Percentiles rank a stretch among this genome's conserved stretches.
Conservation (phyloP, 345 rosid genomes). For the Microthlaspi erraticum region DNA sequence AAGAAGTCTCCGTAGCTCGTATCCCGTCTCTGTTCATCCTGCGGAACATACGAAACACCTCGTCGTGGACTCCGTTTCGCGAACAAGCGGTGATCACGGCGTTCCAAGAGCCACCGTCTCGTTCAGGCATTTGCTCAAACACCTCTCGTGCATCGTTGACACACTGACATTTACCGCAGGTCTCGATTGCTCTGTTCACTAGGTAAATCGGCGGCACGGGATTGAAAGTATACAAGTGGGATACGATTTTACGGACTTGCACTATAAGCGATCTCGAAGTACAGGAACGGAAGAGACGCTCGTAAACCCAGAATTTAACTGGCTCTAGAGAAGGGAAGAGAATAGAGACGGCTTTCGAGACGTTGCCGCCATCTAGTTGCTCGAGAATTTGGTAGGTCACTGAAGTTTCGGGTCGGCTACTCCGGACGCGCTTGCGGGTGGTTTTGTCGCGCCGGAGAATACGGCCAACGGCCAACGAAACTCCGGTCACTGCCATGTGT, state of each 20-base stretch:
- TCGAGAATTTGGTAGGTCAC: slow-evolving; percentile 45
- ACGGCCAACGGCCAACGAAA: slow-evolving; percentile 28
- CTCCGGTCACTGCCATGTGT: slow-evolving; percentile 32
- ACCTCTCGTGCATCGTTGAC: slow-evolving; percentile 63
- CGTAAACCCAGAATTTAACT: slow-evolving; percentile 58
- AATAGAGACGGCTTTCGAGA: slow-evolving; percentile 60
- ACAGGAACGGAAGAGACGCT: slow-evolving; percentile 66
- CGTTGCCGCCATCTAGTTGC: slow-evolving; percentile 52
- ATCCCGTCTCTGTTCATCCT: slow-evolving; percentile 62
- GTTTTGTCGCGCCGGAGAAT: slow-evolving; percentile 9
- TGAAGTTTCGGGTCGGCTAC: slow-evolving; percentile 10
- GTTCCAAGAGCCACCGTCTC: slow-evolving; percentile 97
- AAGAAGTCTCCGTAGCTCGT: slow-evolving; percentile 61
- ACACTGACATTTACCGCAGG: slow-evolving; percentile 63
- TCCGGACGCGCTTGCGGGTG: slow-evolving; percentile 9
- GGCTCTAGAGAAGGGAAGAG: slow-evolving; percentile 66
- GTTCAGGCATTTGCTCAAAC: slow-evolving; percentile 86
- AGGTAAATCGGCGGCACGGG: slow-evolving; percentile 61
- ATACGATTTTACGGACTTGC: slow-evolving; percentile 78
- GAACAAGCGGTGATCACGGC: slow-evolving; percentile 67
- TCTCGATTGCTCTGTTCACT: slow-evolving; percentile 73
- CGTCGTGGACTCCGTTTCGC: slow-evolving; percentile 43
- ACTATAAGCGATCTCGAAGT: slow-evolving; percentile 52
- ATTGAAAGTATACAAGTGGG: slow-evolving; percentile 59
- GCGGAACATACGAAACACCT: slow-evolving; percentile 54